Base-by-base conservation (phyloP, 768 basidiomycete species). In the Psilocybe cubensis region DNA sequence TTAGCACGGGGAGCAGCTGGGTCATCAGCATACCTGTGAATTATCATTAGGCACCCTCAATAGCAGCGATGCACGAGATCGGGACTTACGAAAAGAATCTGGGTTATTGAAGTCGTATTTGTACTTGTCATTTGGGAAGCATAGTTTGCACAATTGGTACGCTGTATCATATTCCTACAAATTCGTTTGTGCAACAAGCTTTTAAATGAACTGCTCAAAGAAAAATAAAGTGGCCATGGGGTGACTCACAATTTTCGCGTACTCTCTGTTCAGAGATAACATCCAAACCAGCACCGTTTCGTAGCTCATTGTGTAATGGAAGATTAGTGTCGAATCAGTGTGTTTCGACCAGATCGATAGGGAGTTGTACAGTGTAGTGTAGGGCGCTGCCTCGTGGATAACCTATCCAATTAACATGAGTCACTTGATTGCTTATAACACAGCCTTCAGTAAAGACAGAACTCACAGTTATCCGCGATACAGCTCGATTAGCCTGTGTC, bases 251-350 rank as follows among this genome's bases (percentile, higher is more conserved):
- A 85, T 82, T 70, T 78, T 76, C 11, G 84, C 82, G 67, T 91
- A 84, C 69, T 90, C 88, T 53, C 89, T 78, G 63, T 91, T 91
- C 67, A 90, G 72, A 4, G 87, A 88, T 49, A 92, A 74, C 86
- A 91, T 90, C 89, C 89, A 92, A 21, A 89, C 85, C 24, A 92
- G 79, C 59, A 91, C 84, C 10, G 87, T 64, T 21, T 67, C 66
- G 53, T 57, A 56, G 46, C 63, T 66, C 64, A 66, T 65, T 38
- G 28, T 54, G 38, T 7, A 27, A 31, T 28, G 20, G 48, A 14
- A 40, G 42, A 24, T 49, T 8, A 12, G 21, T 18, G n/a, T 23
- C 27, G 24, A 23, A 23, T 25, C 42, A 25, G n/a, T 3, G 23
- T 7, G 27, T 41, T 3, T 23, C 12, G 24, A 25, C 8, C 25